Evolutionary conservation across 768 basidiomycete species (phyloP), one percentile per base, ranked within the genome.

Genomic region (Auricularia heimuer): DNA sequence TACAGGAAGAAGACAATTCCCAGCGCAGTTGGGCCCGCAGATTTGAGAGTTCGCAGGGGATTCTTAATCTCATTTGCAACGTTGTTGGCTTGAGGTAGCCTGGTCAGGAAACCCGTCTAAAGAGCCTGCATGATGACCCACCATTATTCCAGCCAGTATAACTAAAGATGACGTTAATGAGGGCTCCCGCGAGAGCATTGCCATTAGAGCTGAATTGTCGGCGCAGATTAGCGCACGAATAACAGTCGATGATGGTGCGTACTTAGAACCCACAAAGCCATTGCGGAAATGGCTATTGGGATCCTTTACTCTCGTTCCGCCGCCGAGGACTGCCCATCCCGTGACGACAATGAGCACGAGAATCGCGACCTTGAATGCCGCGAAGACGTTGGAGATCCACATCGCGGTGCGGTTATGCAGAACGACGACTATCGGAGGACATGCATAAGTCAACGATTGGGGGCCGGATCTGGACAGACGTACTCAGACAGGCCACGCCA

Each of bases 1-100:
- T 81, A 83, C 2, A 84, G 73, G 24, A 78, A 66, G 47, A 78
- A 78, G 18, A 80, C 78, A 56, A 80, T 65, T 0, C 73, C 77
- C n/a, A 85, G 75, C 0, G 81, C 77, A 18, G 78, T 71, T 18
- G 78, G 75, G 3, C 77, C 79, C 42, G 78, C 80, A 63, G 10
- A 12, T 18, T 51, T 51, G 75, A 75, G 66, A 79, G 78, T 70
- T 82, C 71, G 10, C 80, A 82, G 63, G 75, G 75, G 18, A 81
- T 74, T 3, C 82, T 81, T 51, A 16, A 51, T 51, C 21, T 51
- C 47, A 18, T 51, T 51, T 21, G 47, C 47, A 4, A 51, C 47
- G 21, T 51, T 51, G 21, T 51, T 51, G 56, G 29, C 56, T 76
- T 65, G 73, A 62, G 67, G 64, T 18, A n/a, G 39, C 2, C 37